phyloP scores from a whole-genome alignment of 148 eudicot genomes.

The Rhododendron henanense region DNA sequence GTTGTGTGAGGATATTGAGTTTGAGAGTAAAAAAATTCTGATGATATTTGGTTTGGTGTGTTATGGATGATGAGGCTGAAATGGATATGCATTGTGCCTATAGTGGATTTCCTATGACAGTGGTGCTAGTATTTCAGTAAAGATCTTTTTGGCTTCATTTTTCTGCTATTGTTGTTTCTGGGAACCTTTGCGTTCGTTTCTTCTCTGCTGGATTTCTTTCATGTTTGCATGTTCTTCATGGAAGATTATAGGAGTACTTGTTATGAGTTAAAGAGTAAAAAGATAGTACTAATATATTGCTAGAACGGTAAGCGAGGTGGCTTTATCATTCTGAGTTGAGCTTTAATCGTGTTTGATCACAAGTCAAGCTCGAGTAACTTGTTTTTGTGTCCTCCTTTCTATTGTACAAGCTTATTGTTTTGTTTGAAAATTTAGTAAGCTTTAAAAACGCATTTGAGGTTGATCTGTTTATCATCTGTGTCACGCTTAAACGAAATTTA shows the following conservation, averaged over 20 bases:
- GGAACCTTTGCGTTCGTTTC: neutral
- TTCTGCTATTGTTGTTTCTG: neutral
- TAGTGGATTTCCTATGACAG: neutral
- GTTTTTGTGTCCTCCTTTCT: neutral
- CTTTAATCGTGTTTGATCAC: too few species aligned
- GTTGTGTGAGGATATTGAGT: neutral
- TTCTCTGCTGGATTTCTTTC: neutral
- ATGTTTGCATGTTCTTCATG: neutral
- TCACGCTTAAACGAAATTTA: too few species aligned
- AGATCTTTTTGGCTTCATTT: neutral
- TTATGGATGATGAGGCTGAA: constrained; percentile 2
- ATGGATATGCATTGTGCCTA: neutral
- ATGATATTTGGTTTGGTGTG: neutral
- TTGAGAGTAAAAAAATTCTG: neutral
- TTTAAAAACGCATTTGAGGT: too few species aligned
- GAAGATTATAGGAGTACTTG: neutral
- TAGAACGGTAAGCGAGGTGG: neutral
- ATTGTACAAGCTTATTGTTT: too few species aligned
- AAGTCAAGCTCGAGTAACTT: neutral
- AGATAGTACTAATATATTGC: neutral
- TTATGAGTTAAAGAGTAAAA: neutral
- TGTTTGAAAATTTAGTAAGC: too few species aligned
- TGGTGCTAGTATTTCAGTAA: neutral
- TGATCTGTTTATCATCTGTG: too few species aligned
- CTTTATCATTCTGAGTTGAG: too few species aligned